A percentile compares a stretch with the other conserved stretches of the same genome.
Conservation (phyloP, 1,139 yeast genomes). For the Pichia sp. region DNA sequence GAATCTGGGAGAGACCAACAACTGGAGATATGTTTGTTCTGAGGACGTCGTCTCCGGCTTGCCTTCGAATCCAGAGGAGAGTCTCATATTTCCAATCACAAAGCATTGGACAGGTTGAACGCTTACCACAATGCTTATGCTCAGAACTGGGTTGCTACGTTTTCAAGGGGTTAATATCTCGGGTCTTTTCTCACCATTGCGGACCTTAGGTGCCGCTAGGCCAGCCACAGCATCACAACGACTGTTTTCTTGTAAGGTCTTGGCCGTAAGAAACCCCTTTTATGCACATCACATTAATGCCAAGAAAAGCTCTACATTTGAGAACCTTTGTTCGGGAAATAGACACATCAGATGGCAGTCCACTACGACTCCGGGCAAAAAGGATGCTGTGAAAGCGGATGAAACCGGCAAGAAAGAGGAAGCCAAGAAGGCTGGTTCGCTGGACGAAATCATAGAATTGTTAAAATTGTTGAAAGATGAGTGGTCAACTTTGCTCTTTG, state of each 20-base stretch:
- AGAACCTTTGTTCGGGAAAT: not conserved
- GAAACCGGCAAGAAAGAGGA: not conserved
- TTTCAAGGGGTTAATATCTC: not conserved
- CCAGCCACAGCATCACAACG: not conserved
- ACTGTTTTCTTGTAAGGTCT: not conserved
- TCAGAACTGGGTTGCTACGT: not conserved
- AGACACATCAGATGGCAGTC: not conserved
- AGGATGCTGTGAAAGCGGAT: not conserved
- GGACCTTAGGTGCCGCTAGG: not conserved
- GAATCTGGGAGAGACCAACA: not conserved
- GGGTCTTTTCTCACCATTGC: not conserved
- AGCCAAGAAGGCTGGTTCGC: slow-evolving; percentile 21
- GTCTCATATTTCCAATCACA: too few relatives aligned
- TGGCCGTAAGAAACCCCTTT: not conserved
- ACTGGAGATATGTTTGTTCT: not conserved
- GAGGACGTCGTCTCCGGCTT: not conserved
- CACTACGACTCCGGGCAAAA: not conserved
- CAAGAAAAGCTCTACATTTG: not conserved
- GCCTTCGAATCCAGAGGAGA: too few relatives aligned
- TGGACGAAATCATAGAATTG: slow-evolving; percentile 29
- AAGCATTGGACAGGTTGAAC: not conserved
- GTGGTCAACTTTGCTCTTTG: slow-evolving; percentile 28
- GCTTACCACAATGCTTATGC: not conserved
- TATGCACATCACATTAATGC: not conserved
- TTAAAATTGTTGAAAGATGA: slow-evolving; percentile 30